phyloP scores from a whole-genome alignment of 176 grass and related monocot species.

The Typha latifolia region DNA sequence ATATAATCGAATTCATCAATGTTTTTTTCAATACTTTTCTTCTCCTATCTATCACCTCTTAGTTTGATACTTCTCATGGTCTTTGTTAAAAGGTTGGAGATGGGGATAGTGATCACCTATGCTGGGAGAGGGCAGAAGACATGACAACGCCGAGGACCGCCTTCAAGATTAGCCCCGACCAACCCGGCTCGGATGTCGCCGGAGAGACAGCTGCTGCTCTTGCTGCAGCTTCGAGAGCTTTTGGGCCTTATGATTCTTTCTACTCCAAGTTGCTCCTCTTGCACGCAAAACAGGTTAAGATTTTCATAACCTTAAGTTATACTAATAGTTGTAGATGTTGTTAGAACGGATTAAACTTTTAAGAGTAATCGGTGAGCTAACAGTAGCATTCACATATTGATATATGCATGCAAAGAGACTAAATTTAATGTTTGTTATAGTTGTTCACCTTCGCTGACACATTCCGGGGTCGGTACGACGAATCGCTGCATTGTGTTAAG shows the following conservation, averaged over 20 bases:
- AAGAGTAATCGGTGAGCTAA: too few relatives aligned
- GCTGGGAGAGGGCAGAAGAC: constrained; percentile 90
- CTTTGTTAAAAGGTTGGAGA: constrained; percentile 55
- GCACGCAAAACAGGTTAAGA: constrained; percentile 62
- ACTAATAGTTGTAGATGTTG: not conserved
- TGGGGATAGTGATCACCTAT: constrained; percentile 90
- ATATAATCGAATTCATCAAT: too few relatives aligned
- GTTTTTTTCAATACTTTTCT: too few relatives aligned
- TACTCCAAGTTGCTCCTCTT: constrained; percentile 66
- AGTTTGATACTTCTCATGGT: not conserved
- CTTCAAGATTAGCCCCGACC: constrained; percentile 47
- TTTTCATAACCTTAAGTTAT: not conserved
- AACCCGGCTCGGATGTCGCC: constrained; percentile 63
- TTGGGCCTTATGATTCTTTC: constrained; percentile 60
- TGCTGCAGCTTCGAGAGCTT: constrained; percentile 56
- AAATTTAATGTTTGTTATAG: constrained; percentile 12
- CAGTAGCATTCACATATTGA: not conserved
- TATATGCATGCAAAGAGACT: not conserved
- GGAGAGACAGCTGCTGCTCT: constrained; percentile 69
- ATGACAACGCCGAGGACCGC: constrained; percentile 76
- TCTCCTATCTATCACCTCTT: too few relatives aligned
- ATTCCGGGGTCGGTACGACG: constrained; percentile 76
- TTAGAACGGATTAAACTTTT: too few relatives aligned
- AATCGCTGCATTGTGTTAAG: constrained; percentile 36
- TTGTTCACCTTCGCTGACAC: constrained; percentile 75